phyloP scores from a whole-genome alignment of 75 land plant genomes.

The Azolla pinnata region DNA sequence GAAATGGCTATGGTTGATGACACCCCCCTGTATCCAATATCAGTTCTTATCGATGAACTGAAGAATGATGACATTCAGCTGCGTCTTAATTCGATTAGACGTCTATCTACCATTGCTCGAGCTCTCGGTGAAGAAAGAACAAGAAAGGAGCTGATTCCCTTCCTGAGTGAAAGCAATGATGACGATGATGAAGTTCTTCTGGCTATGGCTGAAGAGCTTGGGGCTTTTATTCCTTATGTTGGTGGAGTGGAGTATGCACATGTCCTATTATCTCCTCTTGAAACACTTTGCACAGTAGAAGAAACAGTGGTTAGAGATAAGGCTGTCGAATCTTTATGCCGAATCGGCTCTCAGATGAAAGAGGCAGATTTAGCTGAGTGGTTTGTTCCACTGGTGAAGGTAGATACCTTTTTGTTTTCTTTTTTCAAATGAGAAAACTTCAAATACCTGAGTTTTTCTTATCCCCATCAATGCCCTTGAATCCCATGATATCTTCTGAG shows the following conservation, averaged over 20 bases:
- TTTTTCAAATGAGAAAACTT: too few species aligned
- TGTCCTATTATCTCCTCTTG: slow-evolving; percentile 81
- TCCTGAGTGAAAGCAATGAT: slow-evolving; percentile 86
- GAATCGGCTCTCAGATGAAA: slow-evolving; percentile 87
- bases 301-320: slow-evolving; percentile 93
- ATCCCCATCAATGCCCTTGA: too few species aligned
- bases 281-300: slow-evolving; percentile 88
- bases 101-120: slow-evolving; percentile 83
- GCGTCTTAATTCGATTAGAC: slow-evolving; percentile 80
- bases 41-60: slow-evolving; percentile 83
- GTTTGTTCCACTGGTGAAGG: slow-evolving; percentile 90
- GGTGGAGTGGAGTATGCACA: slow-evolving; percentile 91
- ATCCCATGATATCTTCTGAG: too few species aligned
- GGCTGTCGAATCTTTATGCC: slow-evolving; percentile 85
- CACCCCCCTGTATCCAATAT: slow-evolving; percentile 88
- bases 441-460: too few species aligned
- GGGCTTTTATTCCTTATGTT: slow-evolving; percentile 88
- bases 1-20: slow-evolving; percentile 46
- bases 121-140: slow-evolving; percentile 93
- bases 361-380: slow-evolving; percentile 73
- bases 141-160: slow-evolving; percentile 84
- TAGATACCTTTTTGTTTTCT: slow-evolving; percentile 10
- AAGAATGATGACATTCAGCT: slow-evolving; percentile 94
- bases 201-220: slow-evolving; percentile 95
- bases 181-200: slow-evolving; percentile 94